Conservation (phyloP, 805 yeast genomes). For the Barnettozyma botsteinii region DNA sequence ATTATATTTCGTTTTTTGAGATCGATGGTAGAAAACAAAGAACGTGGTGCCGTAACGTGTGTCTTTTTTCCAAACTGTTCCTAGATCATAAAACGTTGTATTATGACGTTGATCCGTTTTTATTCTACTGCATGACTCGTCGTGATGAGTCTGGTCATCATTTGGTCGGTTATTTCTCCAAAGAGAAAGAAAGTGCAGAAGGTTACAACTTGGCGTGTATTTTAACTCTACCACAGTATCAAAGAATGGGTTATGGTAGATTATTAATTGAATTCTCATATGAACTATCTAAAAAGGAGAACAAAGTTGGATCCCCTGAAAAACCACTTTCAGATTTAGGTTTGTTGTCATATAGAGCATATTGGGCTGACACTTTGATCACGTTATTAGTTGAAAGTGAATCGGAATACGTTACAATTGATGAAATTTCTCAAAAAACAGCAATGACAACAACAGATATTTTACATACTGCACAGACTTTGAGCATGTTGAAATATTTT, state of each 20-base stretch:
- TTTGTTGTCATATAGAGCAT: constrained; percentile 85
- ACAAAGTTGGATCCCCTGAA: constrained; percentile 94
- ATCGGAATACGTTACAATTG: constrained; percentile 61
- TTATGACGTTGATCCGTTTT: constrained; percentile 96
- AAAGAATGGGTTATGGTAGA: constrained; percentile 90
- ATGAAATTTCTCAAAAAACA: constrained; percentile 79
- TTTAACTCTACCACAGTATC: constrained; percentile 92
- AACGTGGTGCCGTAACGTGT: constrained; percentile 94
- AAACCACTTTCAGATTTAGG: constrained; percentile 96
- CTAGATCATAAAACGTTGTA: constrained; percentile 94
- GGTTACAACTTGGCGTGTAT: constrained; percentile 96
- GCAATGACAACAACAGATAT: constrained; percentile 97
- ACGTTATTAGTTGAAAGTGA: constrained; percentile 59
- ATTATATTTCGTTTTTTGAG: constrained; percentile 89
- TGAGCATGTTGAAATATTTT: constrained; percentile 84
- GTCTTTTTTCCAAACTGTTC: constrained; percentile 83
- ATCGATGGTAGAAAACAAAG: constrained; percentile 95
- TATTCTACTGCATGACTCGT: constrained; percentile 92
- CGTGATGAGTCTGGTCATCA: constrained; percentile 91
- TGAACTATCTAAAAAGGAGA: constrained; percentile 81
- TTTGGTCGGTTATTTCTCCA: constrained; percentile 92
- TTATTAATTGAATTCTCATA: constrained; percentile 89
- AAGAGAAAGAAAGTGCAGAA: constrained; percentile 95
- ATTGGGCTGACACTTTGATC: constrained; percentile 89
- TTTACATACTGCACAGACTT: constrained; percentile 84